These are phyloP conservation scores for Orbilia brochopaga DNA, from an alignment of 2,329 filamentous ascomycete genomes.

Conservation along the genomic window DNA sequence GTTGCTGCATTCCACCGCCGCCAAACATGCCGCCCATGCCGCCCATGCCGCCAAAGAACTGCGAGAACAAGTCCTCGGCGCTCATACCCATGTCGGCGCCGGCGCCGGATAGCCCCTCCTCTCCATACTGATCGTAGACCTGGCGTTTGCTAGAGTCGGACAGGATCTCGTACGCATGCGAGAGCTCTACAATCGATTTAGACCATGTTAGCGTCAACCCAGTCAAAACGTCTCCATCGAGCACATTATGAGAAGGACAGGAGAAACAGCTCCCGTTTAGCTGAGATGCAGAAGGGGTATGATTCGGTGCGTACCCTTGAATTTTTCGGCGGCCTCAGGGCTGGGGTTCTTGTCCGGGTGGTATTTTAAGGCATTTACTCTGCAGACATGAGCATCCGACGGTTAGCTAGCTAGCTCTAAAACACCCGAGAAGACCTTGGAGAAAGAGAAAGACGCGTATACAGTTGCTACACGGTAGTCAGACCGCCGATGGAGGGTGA, in stretches of 20 bases:
- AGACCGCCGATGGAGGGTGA: not conserved
- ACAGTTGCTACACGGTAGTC: not conserved
- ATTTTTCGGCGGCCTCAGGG: constrained; percentile 91
- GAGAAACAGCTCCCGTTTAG: not conserved
- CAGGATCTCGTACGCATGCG: constrained; percentile 83
- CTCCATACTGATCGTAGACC: constrained; percentile 96
- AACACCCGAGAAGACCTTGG: too few relatives aligned
- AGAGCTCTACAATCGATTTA: constrained; percentile 47
- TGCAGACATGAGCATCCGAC: constrained; percentile 58
- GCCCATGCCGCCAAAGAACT: constrained; percentile 84
- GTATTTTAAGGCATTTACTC: constrained; percentile 79
- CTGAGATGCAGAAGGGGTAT: not conserved
- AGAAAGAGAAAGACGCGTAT: too few relatives aligned
- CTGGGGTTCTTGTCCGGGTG: constrained; percentile 98
- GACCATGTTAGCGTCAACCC: not conserved
- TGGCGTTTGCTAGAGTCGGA: constrained; percentile 89
- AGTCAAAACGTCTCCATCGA: constrained; percentile 2
- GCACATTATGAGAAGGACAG: not conserved
- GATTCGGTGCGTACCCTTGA: constrained; percentile 88
- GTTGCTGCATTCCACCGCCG: constrained; percentile 72
- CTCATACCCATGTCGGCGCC: constrained; percentile 80
- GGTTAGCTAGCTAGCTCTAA: constrained; percentile 7
- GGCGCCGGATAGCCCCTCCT: constrained; percentile 92
- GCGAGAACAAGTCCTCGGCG: constrained; percentile 92
- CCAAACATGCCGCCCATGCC: constrained; percentile 73